phyloP scores from a whole-genome alignment of 2,329 filamentous ascomycete genomes.

The Aspergillus phoenicis region DNA sequence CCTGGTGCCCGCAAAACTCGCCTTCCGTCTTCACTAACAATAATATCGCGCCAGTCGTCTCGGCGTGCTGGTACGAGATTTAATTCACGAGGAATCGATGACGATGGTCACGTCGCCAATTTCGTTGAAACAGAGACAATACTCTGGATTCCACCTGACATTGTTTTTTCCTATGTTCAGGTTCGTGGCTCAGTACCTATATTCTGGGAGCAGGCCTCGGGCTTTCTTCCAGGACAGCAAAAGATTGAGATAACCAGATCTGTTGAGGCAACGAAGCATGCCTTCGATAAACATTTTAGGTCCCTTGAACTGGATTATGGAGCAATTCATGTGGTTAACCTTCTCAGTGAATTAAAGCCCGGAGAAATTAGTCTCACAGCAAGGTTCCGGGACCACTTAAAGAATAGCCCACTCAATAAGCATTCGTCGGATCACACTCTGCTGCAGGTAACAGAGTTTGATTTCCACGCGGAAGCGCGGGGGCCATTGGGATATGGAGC shows the following conservation, averaged over 20 bases:
- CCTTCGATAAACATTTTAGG: conserved; percentile 94
- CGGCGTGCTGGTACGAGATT: conserved; percentile 90
- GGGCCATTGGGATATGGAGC: conserved; percentile 86
- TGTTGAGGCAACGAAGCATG: conserved; percentile 85
- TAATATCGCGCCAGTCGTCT: conserved; percentile 91
- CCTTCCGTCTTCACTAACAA: conserved; percentile 78
- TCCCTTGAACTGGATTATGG: conserved; percentile 85
- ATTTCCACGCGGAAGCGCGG: conserved; percentile 93
- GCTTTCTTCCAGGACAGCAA: conserved; percentile 86
- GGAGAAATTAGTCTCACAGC: conserved; percentile 82
- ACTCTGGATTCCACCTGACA: conserved; percentile 76
- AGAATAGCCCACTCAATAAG: conserved; percentile 70
- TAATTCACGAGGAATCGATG: conserved; percentile 95
- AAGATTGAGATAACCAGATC: conserved; percentile 92
- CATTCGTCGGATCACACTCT: conserved; percentile 68
- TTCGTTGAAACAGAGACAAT: conserved; percentile 98
- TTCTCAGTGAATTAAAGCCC: conserved; percentile 86
- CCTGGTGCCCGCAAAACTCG: conserved; percentile 63
- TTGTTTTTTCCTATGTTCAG: conserved; percentile 92
- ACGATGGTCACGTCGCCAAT: conserved; percentile 95
- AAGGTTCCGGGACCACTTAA: conserved; percentile 77
- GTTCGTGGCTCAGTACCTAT: conserved; percentile 89
- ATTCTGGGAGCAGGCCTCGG: conserved; percentile 94
- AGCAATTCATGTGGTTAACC: conserved; percentile 86
- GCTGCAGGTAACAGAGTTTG: conserved; percentile 81